Percentiles rank a stretch among this genome's conserved stretches.
These are phyloP conservation scores for Sporobolomyces roseus DNA, from an alignment of 768 basidiomycete species.

Conservation along the genomic window DNA sequence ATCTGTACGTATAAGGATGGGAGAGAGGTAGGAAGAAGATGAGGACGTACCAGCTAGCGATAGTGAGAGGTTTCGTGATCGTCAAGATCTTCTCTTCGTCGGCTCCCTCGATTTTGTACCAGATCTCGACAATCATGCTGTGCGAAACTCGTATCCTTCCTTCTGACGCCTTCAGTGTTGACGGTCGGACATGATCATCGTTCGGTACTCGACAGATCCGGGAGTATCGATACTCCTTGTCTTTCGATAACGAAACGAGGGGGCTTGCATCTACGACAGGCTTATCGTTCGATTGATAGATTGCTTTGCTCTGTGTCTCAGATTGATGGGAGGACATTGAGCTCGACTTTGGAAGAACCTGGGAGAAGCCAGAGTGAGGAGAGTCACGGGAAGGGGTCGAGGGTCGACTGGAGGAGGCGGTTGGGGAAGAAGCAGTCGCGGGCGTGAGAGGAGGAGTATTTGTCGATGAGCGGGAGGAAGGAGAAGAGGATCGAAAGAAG, in stretches of 20 bases:
- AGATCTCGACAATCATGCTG: conserved; percentile 17
- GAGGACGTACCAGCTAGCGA: conserved; percentile 23
- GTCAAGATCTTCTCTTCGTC: conserved; percentile 22
- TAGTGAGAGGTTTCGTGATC: conserved; percentile 26
- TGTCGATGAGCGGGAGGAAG: neutral
- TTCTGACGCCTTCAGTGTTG: conserved; percentile 23
- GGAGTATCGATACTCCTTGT: conserved; percentile 18
- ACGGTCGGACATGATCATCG: conserved; percentile 30
- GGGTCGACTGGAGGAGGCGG: conserved; percentile 5
- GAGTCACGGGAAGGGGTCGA: neutral
- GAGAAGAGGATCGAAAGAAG: neutral
- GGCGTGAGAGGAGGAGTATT: conserved; percentile 5
- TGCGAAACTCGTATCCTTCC: conserved; percentile 29
- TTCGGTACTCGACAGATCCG: conserved; percentile 28
- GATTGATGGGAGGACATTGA: neutral
- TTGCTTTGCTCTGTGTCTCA: neutral
- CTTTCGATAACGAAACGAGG: neutral
- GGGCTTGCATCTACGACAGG: conserved; percentile 20
- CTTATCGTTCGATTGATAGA: conserved; percentile 5
- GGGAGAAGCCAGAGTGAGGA: no score
- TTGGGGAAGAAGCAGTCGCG: neutral
- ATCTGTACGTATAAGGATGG: neutral
- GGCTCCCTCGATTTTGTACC: conserved; percentile 7
- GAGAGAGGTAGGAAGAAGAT: neutral
- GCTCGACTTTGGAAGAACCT: neutral